Conservation (phyloP, 2,329 filamentous ascomycete genomes). For the Ceratocystis alfenasii region DNA sequence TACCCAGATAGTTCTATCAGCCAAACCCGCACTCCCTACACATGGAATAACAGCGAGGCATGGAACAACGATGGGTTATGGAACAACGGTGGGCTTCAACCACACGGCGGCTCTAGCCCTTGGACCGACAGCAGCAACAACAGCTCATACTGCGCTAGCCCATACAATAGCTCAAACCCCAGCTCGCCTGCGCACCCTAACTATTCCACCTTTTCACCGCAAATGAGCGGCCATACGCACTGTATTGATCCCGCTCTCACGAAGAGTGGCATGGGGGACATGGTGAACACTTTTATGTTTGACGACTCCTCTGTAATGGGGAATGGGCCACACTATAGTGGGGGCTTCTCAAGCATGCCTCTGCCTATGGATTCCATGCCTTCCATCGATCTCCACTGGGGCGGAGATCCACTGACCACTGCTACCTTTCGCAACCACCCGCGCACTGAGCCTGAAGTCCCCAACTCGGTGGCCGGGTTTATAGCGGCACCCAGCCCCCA, state of each 20-base stretch:
- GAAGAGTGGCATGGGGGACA: background rate
- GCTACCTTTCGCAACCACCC: background rate
- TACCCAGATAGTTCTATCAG: background rate
- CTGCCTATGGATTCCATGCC: too few species aligned
- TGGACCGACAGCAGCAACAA: background rate
- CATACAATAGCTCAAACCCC: constrained; percentile 16
- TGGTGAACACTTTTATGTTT: rapidly evolving
- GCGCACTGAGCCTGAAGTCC: too few species aligned
- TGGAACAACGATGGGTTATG: background rate
- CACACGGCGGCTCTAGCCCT: background rate
- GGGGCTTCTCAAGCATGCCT: too few species aligned
- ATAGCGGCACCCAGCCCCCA: background rate
- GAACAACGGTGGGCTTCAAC: background rate
- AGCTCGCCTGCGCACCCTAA: constrained; percentile 3
- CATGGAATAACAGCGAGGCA: background rate
- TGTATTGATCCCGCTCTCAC: constrained; percentile 13
- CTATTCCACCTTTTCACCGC: constrained; percentile 7
- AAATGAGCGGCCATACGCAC: background rate
- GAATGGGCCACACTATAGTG: too few species aligned
- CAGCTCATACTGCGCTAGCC: constrained; percentile 4
- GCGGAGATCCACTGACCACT: too few species aligned
- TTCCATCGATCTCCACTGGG: too few species aligned
- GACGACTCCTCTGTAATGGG: too few species aligned
- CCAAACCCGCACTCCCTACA: background rate
- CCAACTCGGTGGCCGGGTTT: background rate